Evolutionary conservation across 148 eudicot species (phyloP).

Genomic region (Spergularia marina): DNA sequence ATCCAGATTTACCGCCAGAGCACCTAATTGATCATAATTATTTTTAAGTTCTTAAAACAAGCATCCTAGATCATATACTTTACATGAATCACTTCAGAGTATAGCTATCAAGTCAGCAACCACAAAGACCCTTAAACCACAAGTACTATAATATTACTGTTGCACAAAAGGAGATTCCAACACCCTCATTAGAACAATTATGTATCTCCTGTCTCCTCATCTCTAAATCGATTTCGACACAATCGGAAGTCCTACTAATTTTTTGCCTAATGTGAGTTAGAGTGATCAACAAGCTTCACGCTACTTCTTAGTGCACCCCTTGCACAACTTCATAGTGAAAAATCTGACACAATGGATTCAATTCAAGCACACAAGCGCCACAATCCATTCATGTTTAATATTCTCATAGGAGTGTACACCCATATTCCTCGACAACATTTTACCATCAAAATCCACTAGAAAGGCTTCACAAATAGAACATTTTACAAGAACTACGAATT

Average conservation of each 20-base stretch:
- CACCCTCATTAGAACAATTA: not conserved
- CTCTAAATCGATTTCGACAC: not conserved
- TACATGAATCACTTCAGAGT: slow-evolving; percentile 12
- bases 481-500: too few species aligned
- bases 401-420: too few species aligned
- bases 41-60: slow-evolving; percentile 30
- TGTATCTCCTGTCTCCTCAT: not conserved
- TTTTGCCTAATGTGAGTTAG: not conserved
- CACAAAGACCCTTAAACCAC: slow-evolving; percentile 18
- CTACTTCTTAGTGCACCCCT: not conserved
- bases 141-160: not conserved
- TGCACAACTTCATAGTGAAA: not conserved
- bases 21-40: slow-evolving; percentile 41
- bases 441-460: too few species aligned
- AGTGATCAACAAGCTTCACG: slow-evolving; percentile 9
- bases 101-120: slow-evolving; percentile 22
- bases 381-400: too few species aligned
- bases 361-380: too few species aligned
- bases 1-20: slow-evolving; percentile 33
- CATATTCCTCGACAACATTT: too few species aligned
- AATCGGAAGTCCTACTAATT: not conserved
- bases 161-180: not conserved
- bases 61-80: slow-evolving; percentile 30
- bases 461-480: too few species aligned
- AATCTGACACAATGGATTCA: too few species aligned